A percentile compares a stretch with the other conserved stretches of the same genome.
Evolutionary conservation across 2,329 filamentous ascomycete species (phyloP).

Genomic region (Nothophaeocryptopus gaeumannii): DNA sequence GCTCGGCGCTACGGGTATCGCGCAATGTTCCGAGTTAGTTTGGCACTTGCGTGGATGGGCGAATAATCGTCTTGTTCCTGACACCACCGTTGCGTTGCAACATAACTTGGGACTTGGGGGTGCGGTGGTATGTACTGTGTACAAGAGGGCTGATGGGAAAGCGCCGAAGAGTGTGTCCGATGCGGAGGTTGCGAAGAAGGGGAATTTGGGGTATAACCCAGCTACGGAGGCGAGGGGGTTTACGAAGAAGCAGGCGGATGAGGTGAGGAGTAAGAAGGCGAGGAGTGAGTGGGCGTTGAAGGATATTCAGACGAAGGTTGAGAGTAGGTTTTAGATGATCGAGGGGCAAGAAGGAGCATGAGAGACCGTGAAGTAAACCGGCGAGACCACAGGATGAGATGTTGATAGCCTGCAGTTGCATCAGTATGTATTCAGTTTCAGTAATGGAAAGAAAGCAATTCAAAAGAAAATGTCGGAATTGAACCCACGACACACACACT

Average conservation of each 20-base stretch:
- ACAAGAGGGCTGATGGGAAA: constrained; percentile 76
- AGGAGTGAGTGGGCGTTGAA: constrained; percentile 70
- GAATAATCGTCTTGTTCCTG: constrained; percentile 73
- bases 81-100: constrained; percentile 74
- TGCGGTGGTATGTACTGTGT: constrained; percentile 85
- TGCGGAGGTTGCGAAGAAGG: constrained; percentile 62
- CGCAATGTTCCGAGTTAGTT: constrained; percentile 89
- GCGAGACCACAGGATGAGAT: too few relatives aligned
- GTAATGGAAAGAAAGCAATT: too few relatives aligned
- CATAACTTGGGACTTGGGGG: constrained; percentile 92
- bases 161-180: constrained; percentile 59
- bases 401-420: too few relatives aligned
- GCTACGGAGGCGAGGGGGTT: constrained; percentile 85
- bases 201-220: constrained; percentile 84
- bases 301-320: constrained; percentile 70
- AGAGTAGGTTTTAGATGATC: constrained; percentile 58
- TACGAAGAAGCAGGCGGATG: constrained; percentile 69
- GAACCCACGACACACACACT: too few relatives aligned
- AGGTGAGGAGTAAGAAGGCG: constrained; percentile 66
- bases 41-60: constrained; percentile 97
- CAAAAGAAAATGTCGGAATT: too few relatives aligned
- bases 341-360: neutral
- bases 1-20: constrained; percentile 85
- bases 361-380: too few relatives aligned
- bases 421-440: too few relatives aligned